Base-by-base conservation (phyloP, 148 eudicot species). In the Chenopodium berlandieri region DNA sequence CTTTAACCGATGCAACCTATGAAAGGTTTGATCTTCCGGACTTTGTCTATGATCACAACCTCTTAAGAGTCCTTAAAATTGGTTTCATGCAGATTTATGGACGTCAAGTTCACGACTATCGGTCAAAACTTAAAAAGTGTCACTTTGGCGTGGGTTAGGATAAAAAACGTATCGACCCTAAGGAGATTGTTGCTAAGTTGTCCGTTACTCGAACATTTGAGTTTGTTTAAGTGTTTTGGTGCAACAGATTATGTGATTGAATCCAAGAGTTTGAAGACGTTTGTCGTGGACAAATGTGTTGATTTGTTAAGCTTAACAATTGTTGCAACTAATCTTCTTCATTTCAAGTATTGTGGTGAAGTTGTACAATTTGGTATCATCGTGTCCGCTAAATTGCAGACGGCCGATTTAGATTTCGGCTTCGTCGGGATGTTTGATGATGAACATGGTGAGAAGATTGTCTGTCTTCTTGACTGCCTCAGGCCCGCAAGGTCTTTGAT, bases 331-430 rank as follows among this genome's bases (percentile, higher is more conserved):
- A 48, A 78, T 0, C 64, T 89, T 75, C 16, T 25, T 0, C 37
- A 54, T 25, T 79, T 87, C 9, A 84, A 78, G 81, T 89, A 86
- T 60, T 71, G 77, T 0, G 91, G 91, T 14, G 37, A 7, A 14
- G 2, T 86, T 2, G 32, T 84, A 8, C 11, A 6, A 23, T 81
- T 85, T 27, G 60, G 16, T 0, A 74, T 79, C 1, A 25, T 17
- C 5, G 3, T 58, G 4, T 27, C 71, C 14, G 66, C n/a, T 0
- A 17, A 2, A 2, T 0, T 89, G 77, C 79, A 81, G 50, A 84
- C 80, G 75, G 91, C 64, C 0, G 83, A 79, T 52, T 19, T 87
- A 0, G 87, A 89, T 76, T 82, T 85, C 0, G 81, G 75, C 30
- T 22, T 27, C 0, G 54, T 48, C 32, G 25, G n/a, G 0, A 75